Conservation (phyloP, 73 alveolate species). For the Stentor coeruleus region DNA sequence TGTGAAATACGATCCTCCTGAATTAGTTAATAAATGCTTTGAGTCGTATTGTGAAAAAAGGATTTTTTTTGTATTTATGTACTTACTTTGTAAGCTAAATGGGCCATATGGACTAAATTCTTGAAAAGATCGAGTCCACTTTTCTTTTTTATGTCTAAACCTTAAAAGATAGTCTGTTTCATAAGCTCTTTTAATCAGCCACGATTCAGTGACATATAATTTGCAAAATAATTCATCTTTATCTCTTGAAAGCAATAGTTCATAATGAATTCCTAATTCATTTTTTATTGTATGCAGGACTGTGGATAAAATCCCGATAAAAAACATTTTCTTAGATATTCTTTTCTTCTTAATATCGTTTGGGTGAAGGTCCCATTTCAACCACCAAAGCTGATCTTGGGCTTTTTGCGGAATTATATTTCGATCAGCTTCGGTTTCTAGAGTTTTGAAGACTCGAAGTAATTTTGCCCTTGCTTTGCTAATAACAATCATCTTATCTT, state of each 20-base stretch:
- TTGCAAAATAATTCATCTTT: constrained; percentile 1
- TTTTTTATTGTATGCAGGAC: not conserved
- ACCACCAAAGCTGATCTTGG: too few relatives aligned
- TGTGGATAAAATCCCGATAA: too few relatives aligned
- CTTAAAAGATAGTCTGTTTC: not conserved
- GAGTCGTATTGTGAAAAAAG: not conserved
- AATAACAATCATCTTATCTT: too few relatives aligned
- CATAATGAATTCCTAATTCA: not conserved
- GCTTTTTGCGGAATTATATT: too few relatives aligned
- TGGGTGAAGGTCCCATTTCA: too few relatives aligned
- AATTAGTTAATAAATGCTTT: not conserved
- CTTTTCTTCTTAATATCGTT: too few relatives aligned
- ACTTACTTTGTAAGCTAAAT: not conserved
- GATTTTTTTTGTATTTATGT: not conserved
- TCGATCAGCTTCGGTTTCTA: too few relatives aligned
- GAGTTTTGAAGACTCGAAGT: too few relatives aligned
- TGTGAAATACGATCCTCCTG: not conserved
- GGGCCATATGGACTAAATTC: constrained; percentile 21
- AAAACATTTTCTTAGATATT: too few relatives aligned
- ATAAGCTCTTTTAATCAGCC: not conserved
- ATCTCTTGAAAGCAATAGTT: not conserved
- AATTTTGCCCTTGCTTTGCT: too few relatives aligned
- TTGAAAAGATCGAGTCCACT: not conserved
- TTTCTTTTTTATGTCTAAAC: too few relatives aligned
- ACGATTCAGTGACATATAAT: not conserved